Evolutionary conservation across 2,329 filamentous ascomycete species (phyloP).

Genomic region (Cladorrhinum sp.): DNA sequence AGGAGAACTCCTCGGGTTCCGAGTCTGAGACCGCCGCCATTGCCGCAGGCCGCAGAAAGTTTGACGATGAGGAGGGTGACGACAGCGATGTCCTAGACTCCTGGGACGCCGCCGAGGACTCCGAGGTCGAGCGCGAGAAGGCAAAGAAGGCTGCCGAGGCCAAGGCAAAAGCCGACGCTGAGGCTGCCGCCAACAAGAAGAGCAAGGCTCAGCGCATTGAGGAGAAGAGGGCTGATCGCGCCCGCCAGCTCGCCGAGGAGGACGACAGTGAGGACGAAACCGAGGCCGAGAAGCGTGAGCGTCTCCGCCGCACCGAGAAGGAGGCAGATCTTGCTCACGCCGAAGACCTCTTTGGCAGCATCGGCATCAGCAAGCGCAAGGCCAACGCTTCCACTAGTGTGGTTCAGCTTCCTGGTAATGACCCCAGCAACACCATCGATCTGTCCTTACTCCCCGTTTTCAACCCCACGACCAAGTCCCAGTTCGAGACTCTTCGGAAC

Average conservation of each 20-base stretch:
- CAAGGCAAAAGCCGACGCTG: constrained; percentile 85
- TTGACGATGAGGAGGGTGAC: constrained; percentile 87
- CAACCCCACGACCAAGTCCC: constrained; percentile 80
- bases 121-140: constrained; percentile 94
- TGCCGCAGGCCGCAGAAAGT: constrained; percentile 57
- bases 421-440: constrained; percentile 78
- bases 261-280: constrained; percentile 66
- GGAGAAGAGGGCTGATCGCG: constrained; percentile 66
- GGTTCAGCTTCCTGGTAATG: constrained; percentile 67
- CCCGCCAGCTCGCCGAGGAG: constrained; percentile 52
- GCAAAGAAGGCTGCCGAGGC: constrained; percentile 79
- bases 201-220: constrained; percentile 81
- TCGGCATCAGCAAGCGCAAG: constrained; percentile 73
- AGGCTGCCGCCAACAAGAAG: constrained; percentile 88
- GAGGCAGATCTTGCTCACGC: constrained; percentile 87
- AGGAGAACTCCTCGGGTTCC: constrained; percentile 37
- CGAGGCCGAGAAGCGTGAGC: constrained; percentile 68
- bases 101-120: constrained; percentile 96
- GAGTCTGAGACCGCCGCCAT: constrained; percentile 39
- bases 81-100: constrained; percentile 85
- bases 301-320: constrained; percentile 76
- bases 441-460: constrained; percentile 78
- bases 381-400: constrained; percentile 60
- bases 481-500: constrained; percentile 78
- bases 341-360: constrained; percentile 80